These are phyloP conservation scores for Cyclotella cryptica DNA, from an alignment of 108 stramenopile genomes.

Conservation along the genomic window DNA sequence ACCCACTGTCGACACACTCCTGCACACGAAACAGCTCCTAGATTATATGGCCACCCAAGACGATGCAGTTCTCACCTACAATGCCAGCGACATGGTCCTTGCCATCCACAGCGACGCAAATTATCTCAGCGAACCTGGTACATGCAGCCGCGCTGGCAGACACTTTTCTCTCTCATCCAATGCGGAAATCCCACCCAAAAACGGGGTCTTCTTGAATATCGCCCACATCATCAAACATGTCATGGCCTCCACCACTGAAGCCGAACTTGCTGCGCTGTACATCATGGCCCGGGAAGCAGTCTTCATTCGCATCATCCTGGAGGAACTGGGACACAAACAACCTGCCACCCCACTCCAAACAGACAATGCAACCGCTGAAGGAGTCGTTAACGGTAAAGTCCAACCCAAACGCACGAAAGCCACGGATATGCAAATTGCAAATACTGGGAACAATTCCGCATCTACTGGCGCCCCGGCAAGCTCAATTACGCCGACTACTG, in stretches of 20 bases:
- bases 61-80: too few relatives aligned
- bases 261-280: not conserved
- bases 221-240: too few relatives aligned
- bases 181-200: not conserved
- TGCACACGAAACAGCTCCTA: conserved; percentile 6
- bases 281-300: too few relatives aligned
- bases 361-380: not conserved
- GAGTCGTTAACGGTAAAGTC: not conserved
- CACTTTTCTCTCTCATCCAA: conserved; percentile 18
- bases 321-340: conserved; percentile 4
- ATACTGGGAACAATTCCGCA: too few relatives aligned
- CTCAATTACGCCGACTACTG: too few relatives aligned
- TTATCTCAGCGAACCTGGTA: conserved; percentile 23
- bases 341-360: not conserved
- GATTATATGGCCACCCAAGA: too few relatives aligned
- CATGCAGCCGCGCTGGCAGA: too few relatives aligned
- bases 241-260: not conserved
- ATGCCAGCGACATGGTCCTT: conserved; percentile 17
- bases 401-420: too few relatives aligned
- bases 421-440: too few relatives aligned
- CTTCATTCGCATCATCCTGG: too few relatives aligned
- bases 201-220: not conserved
- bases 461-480: too few relatives aligned
- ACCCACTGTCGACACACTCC: not conserved
- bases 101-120: conserved; percentile 28